phyloP scores from a whole-genome alignment of 2,329 filamentous ascomycete species.

The Penicillium sp. region DNA sequence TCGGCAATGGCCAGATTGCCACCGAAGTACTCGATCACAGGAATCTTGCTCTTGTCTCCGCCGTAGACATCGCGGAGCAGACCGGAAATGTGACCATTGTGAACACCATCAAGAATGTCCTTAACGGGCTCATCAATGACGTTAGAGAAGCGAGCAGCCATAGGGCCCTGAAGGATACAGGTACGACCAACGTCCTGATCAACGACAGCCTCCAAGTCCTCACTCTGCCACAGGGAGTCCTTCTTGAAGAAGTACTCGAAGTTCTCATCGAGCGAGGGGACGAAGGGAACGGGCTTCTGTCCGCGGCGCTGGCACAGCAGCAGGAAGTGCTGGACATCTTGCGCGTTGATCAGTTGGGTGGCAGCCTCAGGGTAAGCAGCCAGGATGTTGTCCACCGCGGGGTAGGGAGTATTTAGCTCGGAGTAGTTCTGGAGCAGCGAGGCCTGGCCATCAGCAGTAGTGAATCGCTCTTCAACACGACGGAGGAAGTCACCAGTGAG shows the following conservation, averaged over 20 bases:
- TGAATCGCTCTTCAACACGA: conserved; percentile 95
- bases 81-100: conserved; percentile 79
- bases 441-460: conserved; percentile 65
- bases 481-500: conserved; percentile 95
- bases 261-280: conserved; percentile 91
- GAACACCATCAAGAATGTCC: conserved; percentile 89
- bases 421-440: conserved; percentile 88
- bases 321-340: conserved; percentile 96
- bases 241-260: conserved; percentile 99
- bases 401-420: conserved; percentile 81
- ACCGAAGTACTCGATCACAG: conserved; percentile 91
- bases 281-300: conserved; percentile 96
- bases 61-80: conserved; percentile 79
- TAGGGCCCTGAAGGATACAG: conserved; percentile 93
- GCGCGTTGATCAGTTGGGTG: conserved; percentile 91
- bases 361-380: conserved; percentile 83
- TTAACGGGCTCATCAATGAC: conserved; percentile 91
- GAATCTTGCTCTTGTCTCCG: conserved; percentile 72
- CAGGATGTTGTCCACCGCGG: conserved; percentile 75
- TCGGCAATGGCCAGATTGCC: conserved; percentile 73
- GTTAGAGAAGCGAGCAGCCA: conserved; percentile 86
- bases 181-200: conserved; percentile 94
- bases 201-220: conserved; percentile 93
- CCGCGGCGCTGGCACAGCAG: conserved; percentile 85
- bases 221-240: conserved; percentile 98